Base-by-base conservation (phyloP, 345 rosid species). In the Triadica sebifera region DNA sequence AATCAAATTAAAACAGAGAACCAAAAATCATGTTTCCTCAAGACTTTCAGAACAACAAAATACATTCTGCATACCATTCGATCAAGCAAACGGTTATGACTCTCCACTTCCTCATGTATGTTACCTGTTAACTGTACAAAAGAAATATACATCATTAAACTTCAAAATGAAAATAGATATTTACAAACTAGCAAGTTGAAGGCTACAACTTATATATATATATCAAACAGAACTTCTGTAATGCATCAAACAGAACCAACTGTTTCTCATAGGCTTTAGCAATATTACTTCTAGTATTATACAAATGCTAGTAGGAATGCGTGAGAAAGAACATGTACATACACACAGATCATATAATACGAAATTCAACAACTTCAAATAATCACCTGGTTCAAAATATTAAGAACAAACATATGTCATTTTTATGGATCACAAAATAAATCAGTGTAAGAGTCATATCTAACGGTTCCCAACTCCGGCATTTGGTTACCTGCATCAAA, bases 21-120 rank as follows among this genome's bases (percentile, higher is more conserved):
- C 13, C n/a, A 59, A 58, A 63, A 19, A 12, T 50, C 37, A 45
- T 10, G 63, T 71, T 74, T 22, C n/a, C 24, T 64, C 41, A 71
- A 61, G 11, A 12, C 24, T 2, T 53, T 63, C 25, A 22, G 12
- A 45, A 51, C 51, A 77, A 47, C 69, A 53, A 24, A 71, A 74
- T 59, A 49, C 12, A 73, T 74, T 59, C 0, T 70, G 77, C 62
- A 8, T 75, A 90, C 97, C 94, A 89, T 85, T 50, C 79, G 84
- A 79, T 89, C 98, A 20, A 91, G 97, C 85, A 94, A 67, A 65
- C 86, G 94, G 68, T 91, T 92, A 77, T 92, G 98, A 78, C 77
- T 86, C 85, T 94, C 98, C 59, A 89, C 98, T 86, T 89, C 97
- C 71, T 89, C 93, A 37, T 92, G 93, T 82, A 91, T 85, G 73